Conservation (phyloP, 1,284 basidiomycete species). For the Thelephora terrestris region DNA sequence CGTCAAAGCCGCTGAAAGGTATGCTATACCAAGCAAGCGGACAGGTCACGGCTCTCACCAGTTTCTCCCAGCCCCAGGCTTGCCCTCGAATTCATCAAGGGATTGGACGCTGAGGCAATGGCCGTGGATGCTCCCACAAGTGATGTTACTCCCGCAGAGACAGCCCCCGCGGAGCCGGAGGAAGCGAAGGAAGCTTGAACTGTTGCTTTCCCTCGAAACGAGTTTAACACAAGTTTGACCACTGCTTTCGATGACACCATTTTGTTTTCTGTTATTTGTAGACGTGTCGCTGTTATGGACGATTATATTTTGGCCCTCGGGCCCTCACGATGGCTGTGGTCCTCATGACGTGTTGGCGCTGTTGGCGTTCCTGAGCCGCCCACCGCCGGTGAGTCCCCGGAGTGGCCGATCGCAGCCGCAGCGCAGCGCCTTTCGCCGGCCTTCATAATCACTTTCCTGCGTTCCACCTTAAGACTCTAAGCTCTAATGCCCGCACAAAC, state of each 20-base stretch:
- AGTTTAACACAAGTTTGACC: too few relatives aligned
- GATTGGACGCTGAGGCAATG: slow-evolving; percentile 1
- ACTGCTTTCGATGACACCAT: background rate
- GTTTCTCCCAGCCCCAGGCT: slow-evolving; percentile 22
- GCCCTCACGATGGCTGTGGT: slow-evolving; percentile 8
- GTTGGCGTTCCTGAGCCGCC: background rate
- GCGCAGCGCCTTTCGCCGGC: slow-evolving; percentile 6
- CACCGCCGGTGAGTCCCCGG: background rate
- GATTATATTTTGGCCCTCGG: background rate
- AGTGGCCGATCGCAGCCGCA: slow-evolving; percentile 10
- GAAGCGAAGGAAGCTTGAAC: too few relatives aligned
- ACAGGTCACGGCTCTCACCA: background rate
- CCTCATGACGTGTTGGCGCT: slow-evolving; percentile 4
- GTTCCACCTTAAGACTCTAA: slow-evolving; percentile 3
- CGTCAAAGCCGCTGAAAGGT: slow-evolving; percentile 80
- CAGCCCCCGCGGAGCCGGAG: too few relatives aligned
- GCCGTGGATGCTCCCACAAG: too few relatives aligned
- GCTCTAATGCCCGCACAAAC: slow-evolving; percentile 57
- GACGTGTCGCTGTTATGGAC: background rate
- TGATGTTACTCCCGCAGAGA: too few relatives aligned
- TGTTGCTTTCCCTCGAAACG: too few relatives aligned
- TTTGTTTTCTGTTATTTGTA: background rate
- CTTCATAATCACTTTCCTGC: slow-evolving; percentile 1
- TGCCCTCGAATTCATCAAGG: slow-evolving; percentile 34
- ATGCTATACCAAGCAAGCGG: slow-evolving; percentile 10